Base-by-base conservation (phyloP, 106 monocot species). In the Acanthochlamys bracteata region DNA sequence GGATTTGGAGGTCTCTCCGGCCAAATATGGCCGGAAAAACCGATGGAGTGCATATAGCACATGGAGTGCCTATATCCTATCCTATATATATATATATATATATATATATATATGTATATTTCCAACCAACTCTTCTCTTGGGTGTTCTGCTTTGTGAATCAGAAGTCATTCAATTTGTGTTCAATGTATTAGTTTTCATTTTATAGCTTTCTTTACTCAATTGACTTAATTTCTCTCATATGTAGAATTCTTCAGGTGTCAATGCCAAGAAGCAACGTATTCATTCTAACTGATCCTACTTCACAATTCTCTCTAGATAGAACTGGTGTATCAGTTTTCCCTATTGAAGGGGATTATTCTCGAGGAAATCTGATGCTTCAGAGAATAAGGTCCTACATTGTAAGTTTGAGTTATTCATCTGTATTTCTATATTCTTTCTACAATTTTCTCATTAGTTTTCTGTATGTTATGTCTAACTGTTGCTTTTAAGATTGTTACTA, bases 351-450 rank as follows among this genome's bases (percentile, higher is more conserved):
- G 73, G 87, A 96, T 42, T 96, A 90, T 80, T 80, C 95, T 55
- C 73, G 95, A 43, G 87, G 63, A 59, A 80, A 80, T n/a, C 59
- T 96, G 74, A 96, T 96, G 95, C 80, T 96, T 76, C 95, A 96
- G 41, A 86, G 95, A 57, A 90, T 90, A 65, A 87, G 46, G 66
- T 90, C 88, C 60, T 96, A 96, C 76, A 83, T 96, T 75, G 95
- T 96, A 78, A 87, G 90, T 63, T n/a, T n/a, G 22, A 19, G 22
- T 24, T 39, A 46, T 22, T 43, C 43, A 43, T 43, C 7, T 8
- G 43, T 43, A 43, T 43, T 13, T 43, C 7, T 43, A n/a, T 43
- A 13, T 43, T 43, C 43, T 22, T 11, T 15, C 41, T 19, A 0
- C 57, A 49, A 27, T 40, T 51, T 26, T 17, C 13, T 52, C 4